Evolutionary conservation across 108 stramenopile genomes (phyloP), one percentile per base, ranked within the genome.

Genomic region (Thalassiosira profunda): DNA sequence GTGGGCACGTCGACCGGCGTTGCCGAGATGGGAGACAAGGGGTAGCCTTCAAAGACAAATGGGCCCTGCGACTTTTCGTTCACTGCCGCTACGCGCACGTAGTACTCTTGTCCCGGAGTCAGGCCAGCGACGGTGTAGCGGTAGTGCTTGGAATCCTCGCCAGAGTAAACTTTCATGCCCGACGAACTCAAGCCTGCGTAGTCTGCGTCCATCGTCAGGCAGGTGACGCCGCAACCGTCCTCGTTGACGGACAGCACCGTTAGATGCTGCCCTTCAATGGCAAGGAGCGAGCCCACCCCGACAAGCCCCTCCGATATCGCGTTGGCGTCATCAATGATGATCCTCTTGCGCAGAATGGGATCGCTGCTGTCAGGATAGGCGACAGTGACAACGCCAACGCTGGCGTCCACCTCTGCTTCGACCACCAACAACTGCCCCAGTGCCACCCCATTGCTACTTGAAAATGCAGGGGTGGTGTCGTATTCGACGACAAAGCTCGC

Each of bases 11-110:
- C 79, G 58, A 58, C 67, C 3, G 84, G 84, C 11, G 78, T 42
- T 25, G 46, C 35, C 23, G 84, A 71, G 2, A 51, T 20, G 33
- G 81, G 84, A 20, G 10, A 24, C 28, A 70, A 56, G 10, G 78
- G 80, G 55, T 80, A 77, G 4, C 81, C 86, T 20, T 42, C 62
- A 62, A 58, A 80, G 15, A 59, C 38, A 29, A 61, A 76, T 38
- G 71, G 76, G 15, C 59, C 53, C 11, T 41, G 58, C 20, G 74
- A 57, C 21, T 63, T 52, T 29, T 49, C 61, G 59, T 91, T 86
- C 11, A 18, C 48, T n/a, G 90, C 84, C 0, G 82, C 72, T 18
- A 91, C 81, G 34, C 85, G 64, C 12, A 83, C 53, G 35, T 53
- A 82, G 61, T 87, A 86, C 11, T 36, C 8, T 35, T 57, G 33